A percentile compares a stretch with the other conserved stretches of the same genome.
Evolutionary conservation across 805 yeast genomes (phyloP).

Genomic region (Wickerhamomyces queroliae): DNA sequence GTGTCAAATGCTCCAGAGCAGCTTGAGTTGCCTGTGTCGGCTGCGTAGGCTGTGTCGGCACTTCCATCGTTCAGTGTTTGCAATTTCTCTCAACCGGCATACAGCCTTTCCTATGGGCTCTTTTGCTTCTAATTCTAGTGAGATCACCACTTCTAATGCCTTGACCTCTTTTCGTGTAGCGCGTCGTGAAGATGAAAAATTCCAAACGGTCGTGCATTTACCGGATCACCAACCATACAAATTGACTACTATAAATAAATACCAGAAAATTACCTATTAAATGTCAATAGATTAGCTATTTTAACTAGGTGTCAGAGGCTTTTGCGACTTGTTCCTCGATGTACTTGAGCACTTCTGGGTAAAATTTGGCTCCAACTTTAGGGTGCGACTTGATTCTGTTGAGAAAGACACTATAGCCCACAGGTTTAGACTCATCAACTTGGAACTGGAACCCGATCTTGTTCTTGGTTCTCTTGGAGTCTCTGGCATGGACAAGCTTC

Average conservation of each 20-base stretch:
- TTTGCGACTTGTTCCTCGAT: slow-evolving; percentile 17
- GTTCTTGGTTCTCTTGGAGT: slow-evolving; percentile 11
- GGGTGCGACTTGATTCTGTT: slow-evolving; percentile 45
- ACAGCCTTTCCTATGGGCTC: neutral
- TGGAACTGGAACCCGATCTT: slow-evolving; percentile 23
- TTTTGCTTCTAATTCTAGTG: neutral
- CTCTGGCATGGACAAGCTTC: slow-evolving; percentile 13
- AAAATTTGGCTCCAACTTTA: slow-evolving; percentile 41
- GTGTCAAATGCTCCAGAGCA: slow-evolving; percentile 30
- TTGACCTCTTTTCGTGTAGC: neutral
- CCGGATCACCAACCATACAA: neutral
- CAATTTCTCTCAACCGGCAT: neutral
- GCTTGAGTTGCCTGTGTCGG: slow-evolving; percentile 35
- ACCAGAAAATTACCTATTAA: too few relatives aligned
- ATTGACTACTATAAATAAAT: too few relatives aligned
- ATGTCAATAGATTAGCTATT: too few relatives aligned
- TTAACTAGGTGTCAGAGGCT: neutral
- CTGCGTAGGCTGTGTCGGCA: slow-evolving; percentile 36
- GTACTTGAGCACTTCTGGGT: slow-evolving; percentile 33
- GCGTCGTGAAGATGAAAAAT: neutral
- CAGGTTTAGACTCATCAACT: slow-evolving; percentile 28
- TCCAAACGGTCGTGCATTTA: neutral
- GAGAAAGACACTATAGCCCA: slow-evolving; percentile 39
- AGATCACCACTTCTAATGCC: too few relatives aligned
- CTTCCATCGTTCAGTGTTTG: slow-evolving; percentile 19